These are phyloP conservation scores for Eucalyptus leucophloia DNA, from an alignment of 345 rosid genomes.

Conservation along the genomic window DNA sequence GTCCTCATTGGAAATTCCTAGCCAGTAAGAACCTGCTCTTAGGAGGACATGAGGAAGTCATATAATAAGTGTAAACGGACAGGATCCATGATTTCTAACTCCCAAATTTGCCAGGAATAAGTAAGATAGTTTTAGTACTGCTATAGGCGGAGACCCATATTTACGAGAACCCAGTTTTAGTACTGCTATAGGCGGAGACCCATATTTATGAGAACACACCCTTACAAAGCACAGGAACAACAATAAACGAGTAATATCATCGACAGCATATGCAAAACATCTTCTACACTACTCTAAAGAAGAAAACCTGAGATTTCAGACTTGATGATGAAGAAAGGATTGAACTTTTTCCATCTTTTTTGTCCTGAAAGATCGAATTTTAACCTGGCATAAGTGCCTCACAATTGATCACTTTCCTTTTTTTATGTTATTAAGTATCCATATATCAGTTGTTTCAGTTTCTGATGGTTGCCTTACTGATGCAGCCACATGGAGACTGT, in stretches of 20 bases:
- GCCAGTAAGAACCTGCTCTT: neutral
- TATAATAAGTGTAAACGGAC: neutral
- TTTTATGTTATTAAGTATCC: neutral
- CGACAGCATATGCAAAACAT: neutral
- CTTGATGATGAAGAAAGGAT: neutral
- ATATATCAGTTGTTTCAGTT: too few species aligned
- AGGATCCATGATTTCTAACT: neutral
- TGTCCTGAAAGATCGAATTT: neutral
- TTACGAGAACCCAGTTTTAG: too few species aligned
- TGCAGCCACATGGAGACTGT: conserved; percentile 33
- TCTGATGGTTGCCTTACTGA: neutral
- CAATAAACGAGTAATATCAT: neutral
- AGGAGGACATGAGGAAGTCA: neutral
- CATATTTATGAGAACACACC: neutral
- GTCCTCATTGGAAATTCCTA: neutral
- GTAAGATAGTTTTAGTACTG: neutral
- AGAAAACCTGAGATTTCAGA: neutral
- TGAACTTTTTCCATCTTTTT: neutral
- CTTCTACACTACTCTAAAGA: neutral
- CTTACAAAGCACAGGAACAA: neutral
- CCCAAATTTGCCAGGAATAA: neutral
- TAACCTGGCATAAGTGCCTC: neutral
- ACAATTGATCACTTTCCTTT: neutral
- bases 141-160: neutral
- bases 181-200: too few species aligned